These are phyloP conservation scores for Karstenula rhodostoma DNA, from an alignment of 2,329 filamentous ascomycete genomes.

Conservation along the genomic window DNA sequence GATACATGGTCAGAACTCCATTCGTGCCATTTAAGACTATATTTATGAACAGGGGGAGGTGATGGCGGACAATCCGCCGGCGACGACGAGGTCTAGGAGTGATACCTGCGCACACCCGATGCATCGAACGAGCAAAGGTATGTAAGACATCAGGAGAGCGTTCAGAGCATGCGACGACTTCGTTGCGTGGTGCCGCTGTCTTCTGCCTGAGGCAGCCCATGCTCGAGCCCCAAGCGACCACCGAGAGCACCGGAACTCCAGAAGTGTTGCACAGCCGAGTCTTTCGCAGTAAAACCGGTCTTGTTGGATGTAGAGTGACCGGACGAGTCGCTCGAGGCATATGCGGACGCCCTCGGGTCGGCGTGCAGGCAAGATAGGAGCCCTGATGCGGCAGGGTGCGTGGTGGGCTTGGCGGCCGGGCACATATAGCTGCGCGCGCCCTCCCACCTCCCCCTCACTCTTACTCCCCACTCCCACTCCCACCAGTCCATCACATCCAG, in stretches of 20 bases:
- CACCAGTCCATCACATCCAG: slow-evolving; percentile 18
- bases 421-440: slow-evolving; percentile 25
- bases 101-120: slow-evolving; percentile 20
- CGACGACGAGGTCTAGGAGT: slow-evolving; percentile 17
- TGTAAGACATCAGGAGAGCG: not conserved
- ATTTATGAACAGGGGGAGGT: not conserved
- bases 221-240: slow-evolving; percentile 15
- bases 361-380: slow-evolving; percentile 18
- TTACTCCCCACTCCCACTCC: slow-evolving; percentile 24
- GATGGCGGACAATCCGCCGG: not conserved
- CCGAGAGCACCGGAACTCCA: slow-evolving; percentile 14
- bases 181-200: slow-evolving; percentile 14
- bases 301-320: not conserved
- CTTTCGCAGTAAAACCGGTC: slow-evolving; percentile 5
- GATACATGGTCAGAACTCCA: not conserved
- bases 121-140: slow-evolving; percentile 18
- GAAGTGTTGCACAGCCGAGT: slow-evolving; percentile 18
- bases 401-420: slow-evolving; percentile 26
- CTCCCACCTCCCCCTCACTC: slow-evolving; percentile 27
- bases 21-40: not conserved
- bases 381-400: slow-evolving; percentile 19
- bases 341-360: slow-evolving; percentile 15
- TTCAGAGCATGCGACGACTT: not conserved
- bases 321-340: slow-evolving; percentile 11
- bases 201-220: slow-evolving; percentile 28